Evolutionary conservation across 2,329 filamentous ascomycete species (phyloP).

Genomic region (Xylariaceae sp.): DNA sequence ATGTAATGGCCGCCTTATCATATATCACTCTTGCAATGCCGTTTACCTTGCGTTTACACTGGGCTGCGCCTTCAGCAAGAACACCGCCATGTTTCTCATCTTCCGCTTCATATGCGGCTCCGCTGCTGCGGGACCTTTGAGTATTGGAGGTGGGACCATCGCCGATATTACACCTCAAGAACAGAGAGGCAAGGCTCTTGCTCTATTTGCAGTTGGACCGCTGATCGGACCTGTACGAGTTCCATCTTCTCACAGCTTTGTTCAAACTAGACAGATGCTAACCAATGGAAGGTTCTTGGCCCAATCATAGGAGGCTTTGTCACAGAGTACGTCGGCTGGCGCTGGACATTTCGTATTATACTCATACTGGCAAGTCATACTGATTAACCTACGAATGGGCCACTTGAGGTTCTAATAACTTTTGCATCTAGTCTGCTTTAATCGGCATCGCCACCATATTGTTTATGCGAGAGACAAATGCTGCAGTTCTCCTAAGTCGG

Average conservation of each 20-base stretch:
- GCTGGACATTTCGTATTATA: background rate
- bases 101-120: constrained; percentile 28
- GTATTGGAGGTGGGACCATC: constrained; percentile 34
- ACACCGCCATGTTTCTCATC: constrained; percentile 10
- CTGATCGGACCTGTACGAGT: constrained; percentile 29
- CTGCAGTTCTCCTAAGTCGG: background rate
- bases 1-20: constrained; percentile 4
- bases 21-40: constrained; percentile 3
- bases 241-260: background rate
- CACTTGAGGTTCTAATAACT: background rate
- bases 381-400: background rate
- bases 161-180: constrained; percentile 33
- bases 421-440: background rate
- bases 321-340: background rate
- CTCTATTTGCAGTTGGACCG: constrained; percentile 33
- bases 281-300: background rate
- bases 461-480: background rate
- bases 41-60: constrained; percentile 7
- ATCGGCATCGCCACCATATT: background rate
- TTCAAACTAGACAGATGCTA: background rate
- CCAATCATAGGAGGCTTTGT: background rate
- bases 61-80: constrained; percentile 4
- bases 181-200: constrained; percentile 33
- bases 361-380: background rate
- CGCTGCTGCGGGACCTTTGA: constrained; percentile 25